Percentiles rank a stretch among this genome's conserved stretches.
Evolutionary conservation across 805 yeast species (phyloP).

Genomic region (Lachancea kluyveri): DNA sequence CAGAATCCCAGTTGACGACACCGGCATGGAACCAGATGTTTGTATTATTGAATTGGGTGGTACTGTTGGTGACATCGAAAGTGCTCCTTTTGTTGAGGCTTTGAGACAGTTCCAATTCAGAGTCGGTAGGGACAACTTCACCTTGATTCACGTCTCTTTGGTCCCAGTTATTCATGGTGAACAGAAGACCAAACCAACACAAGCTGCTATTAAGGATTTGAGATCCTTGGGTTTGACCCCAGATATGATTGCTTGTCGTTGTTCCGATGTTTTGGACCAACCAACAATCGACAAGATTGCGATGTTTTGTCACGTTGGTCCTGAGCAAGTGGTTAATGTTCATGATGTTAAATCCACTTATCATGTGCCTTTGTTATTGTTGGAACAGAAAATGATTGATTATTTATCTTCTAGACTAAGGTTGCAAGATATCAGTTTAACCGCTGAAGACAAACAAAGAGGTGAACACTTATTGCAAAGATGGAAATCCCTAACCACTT

Average conservation of each 20-base stretch:
- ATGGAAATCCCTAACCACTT: constrained; percentile 76
- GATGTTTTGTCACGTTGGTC: constrained; percentile 98
- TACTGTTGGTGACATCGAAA: constrained; percentile 98
- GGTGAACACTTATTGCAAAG: constrained; percentile 66
- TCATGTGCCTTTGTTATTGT: constrained; percentile 89
- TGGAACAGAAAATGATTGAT: constrained; percentile 78
- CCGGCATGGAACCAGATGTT: constrained; percentile 87
- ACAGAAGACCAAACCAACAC: constrained; percentile 98
- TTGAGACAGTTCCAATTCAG: constrained; percentile 97
- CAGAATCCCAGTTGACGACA: constrained; percentile 81
- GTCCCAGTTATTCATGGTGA: constrained; percentile 98
- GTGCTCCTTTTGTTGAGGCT: constrained; percentile 98
- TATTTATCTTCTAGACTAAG: constrained; percentile 64
- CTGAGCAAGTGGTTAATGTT: constrained; percentile 95
- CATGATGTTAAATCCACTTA: constrained; percentile 96
- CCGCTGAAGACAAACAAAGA: constrained; percentile 45
- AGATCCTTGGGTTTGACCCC: constrained; percentile 93
- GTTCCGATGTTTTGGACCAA: constrained; percentile 72
- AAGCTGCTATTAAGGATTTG: constrained; percentile 96
- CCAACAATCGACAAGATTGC: constrained; percentile 94
- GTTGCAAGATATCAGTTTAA: constrained; percentile 42
- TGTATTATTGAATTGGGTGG: constrained; percentile 98
- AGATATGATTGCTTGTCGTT: constrained; percentile 97
- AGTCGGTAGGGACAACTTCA: constrained; percentile 90
- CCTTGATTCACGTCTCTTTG: constrained; percentile 91